Percentiles rank a stretch among this genome's conserved stretches.
phyloP scores from a whole-genome alignment of 768 basidiomycete genomes.

The Suillus subaureus region DNA sequence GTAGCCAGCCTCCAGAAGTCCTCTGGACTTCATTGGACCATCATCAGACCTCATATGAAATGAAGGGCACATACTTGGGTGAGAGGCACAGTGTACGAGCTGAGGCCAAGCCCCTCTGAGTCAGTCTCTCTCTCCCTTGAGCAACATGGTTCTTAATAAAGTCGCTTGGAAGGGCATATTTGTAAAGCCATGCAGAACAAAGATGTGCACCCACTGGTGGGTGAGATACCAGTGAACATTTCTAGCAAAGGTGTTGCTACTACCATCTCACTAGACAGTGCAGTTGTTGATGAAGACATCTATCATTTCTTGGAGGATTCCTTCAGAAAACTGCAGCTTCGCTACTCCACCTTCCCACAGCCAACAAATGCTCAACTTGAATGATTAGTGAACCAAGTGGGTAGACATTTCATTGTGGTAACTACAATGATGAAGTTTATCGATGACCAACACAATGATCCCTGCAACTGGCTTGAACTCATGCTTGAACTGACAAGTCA shows the following conservation, averaged over 20 bases:
- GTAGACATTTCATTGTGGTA: background rate
- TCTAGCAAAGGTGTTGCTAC: background rate
- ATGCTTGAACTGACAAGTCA: background rate
- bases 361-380: background rate
- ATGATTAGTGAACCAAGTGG: no score
- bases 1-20: no score
- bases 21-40: no score
- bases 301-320: background rate
- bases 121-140: no score
- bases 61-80: no score
- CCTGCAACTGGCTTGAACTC: background rate
- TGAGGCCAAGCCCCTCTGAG: no score
- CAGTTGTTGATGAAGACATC: background rate
- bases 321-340: background rate
- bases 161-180: no score
- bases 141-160: no score
- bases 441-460: background rate
- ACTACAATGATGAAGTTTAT: background rate
- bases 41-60: no score
- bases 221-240: background rate
- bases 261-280: background rate
- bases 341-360: background rate
- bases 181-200: no score
- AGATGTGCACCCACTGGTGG: no score
- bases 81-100: no score